phyloP scores from a whole-genome alignment of 2,329 filamentous ascomycete species.

The Aspergillus intermedius region DNA sequence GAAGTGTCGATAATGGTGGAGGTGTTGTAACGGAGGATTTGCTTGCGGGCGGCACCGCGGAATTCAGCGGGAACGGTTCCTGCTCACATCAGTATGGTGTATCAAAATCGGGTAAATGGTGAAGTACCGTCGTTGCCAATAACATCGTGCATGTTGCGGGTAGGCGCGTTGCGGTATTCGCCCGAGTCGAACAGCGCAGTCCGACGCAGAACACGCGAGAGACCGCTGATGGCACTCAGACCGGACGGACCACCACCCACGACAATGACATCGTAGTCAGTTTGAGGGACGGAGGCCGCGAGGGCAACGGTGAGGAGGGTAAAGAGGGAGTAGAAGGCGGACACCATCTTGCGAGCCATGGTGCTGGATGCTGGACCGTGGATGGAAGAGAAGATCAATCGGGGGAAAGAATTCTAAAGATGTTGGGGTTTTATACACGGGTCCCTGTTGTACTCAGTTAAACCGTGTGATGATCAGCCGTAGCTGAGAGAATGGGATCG shows the following conservation, averaged over 20 bases:
- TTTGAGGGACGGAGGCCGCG: constrained; percentile 20
- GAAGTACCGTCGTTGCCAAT: constrained; percentile 52
- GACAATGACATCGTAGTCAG: constrained; percentile 50
- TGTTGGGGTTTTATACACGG: too few species aligned
- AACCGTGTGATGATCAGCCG: too few species aligned
- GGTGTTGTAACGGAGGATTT: constrained; percentile 48
- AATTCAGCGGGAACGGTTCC: constrained; percentile 51
- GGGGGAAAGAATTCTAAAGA: too few species aligned
- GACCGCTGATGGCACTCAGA: constrained; percentile 48
- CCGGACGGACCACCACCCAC: constrained; percentile 55
- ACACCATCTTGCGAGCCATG: constrained; percentile 12
- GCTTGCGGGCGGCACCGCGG: constrained; percentile 48
- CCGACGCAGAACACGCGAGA: constrained; percentile 53
- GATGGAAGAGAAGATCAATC: neutral
- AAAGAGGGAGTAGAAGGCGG: constrained; percentile 18
- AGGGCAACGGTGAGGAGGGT: constrained; percentile 14
- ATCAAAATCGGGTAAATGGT: neutral
- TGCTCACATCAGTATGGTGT: constrained; percentile 16
- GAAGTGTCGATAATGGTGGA: constrained; percentile 48
- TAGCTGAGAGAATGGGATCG: neutral
- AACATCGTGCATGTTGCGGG: constrained; percentile 56
- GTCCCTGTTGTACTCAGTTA: too few species aligned
- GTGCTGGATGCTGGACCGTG: neutral
- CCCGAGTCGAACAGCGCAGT: constrained; percentile 54
- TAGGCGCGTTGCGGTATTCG: constrained; percentile 52